Conservation (phyloP, 257 asterid species). For the Lycium ferocissimum region DNA sequence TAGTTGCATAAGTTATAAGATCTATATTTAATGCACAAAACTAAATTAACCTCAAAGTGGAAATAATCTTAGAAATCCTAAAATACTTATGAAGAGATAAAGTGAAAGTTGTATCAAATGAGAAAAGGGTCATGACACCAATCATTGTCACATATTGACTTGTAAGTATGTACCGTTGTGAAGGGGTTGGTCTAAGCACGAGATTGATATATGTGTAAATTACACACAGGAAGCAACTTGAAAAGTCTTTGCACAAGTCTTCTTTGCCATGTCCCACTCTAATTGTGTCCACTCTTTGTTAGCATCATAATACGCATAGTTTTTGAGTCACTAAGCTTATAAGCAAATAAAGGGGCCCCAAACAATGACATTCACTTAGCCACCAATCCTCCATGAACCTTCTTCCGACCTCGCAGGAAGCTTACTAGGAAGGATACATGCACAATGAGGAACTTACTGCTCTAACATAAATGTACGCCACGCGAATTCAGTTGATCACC, state of each 20-base stretch:
- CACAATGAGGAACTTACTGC: conserved; percentile 21
- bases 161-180: conserved; percentile 3
- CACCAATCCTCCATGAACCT: conserved; percentile 55
- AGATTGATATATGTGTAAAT: conserved; percentile 37
- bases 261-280: conserved; percentile 47
- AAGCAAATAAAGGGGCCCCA: conserved; percentile 14
- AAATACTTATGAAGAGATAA: background rate
- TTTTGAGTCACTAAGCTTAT: background rate
- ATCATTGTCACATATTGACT: conserved; percentile 28
- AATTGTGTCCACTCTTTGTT: conserved; percentile 28
- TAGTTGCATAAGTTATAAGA: background rate
- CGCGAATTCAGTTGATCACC: conserved; percentile 18
- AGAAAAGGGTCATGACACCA: background rate
- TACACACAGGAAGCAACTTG: background rate
- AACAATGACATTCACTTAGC: conserved; percentile 9
- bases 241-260: conserved; percentile 70
- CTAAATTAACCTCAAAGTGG: background rate
- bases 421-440: conserved; percentile 50
- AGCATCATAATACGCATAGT: conserved; percentile 29
- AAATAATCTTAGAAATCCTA: background rate
- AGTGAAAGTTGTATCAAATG: background rate
- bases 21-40: background rate
- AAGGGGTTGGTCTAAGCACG: conserved; percentile 52
- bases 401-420: conserved; percentile 61
- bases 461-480: conserved; percentile 29